Base-by-base conservation (phyloP, 805 yeast genomes). In the Candida palmyrensis region DNA sequence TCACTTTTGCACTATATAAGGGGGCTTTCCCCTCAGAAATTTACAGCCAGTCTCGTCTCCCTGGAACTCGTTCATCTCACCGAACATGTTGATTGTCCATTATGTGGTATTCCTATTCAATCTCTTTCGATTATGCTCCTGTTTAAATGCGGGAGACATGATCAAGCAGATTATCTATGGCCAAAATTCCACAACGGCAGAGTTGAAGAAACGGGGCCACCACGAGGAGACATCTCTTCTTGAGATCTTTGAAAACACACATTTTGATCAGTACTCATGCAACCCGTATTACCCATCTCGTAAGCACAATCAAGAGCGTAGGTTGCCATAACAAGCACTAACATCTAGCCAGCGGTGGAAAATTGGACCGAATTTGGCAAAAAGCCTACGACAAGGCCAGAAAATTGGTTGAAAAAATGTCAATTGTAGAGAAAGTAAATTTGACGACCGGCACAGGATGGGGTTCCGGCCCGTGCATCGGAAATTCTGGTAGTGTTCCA, bases 401-500 rank as follows among this genome's bases (percentile, higher is more conserved):
- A 38, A 69, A 63, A 35, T 48, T 77, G 19, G 81, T 77, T 12
- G 69, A 70, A 35, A 71, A 69, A 39, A 70, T 78, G 75, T 62
- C 80, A 3, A 65, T 71, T 24, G 55, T 66, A 12, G 84, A 78
- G 47, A 77, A 76, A 43, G 80, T 75, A 18, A 77, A 77, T 47
- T 52, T 77, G 31, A 77, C 82, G 5, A 72, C 81, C 3, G 83
- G 82, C 12, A 74, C 76, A 10, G 79, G 79, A 13, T 75, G 79
- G 75, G 77, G 77, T 2, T 31, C 75, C 18, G 81, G 80, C 5
- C 78, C 77, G 2, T 73, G 81, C 48, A 63, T 74, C 21, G 82
- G 82, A 1, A 77, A 76, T 45, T 74, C 81, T 0, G 82, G 82
- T 0, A 58, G 71, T 5, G 68, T 76, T 28, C 77, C 77, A 15